Evolutionary conservation across 1,284 basidiomycete species (phyloP).

Genomic region (Polyporus tsugae): DNA sequence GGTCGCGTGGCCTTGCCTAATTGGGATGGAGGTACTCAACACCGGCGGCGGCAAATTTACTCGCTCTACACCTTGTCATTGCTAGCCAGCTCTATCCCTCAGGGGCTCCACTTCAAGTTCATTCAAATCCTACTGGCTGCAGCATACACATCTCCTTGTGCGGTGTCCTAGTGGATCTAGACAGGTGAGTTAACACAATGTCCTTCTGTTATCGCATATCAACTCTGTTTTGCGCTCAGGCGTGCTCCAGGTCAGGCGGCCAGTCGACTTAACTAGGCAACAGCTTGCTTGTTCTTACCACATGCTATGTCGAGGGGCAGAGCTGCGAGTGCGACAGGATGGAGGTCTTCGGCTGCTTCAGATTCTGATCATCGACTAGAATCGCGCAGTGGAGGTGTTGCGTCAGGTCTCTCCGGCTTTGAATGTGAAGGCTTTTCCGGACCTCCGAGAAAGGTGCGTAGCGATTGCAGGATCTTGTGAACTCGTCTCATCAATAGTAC

Average conservation of each 20-base stretch:
- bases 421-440: background rate
- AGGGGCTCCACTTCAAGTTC: no score
- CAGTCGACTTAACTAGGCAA: constrained; percentile 41
- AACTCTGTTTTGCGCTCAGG: no score
- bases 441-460: background rate
- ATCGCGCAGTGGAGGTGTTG: constrained; percentile 47
- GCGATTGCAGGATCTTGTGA: background rate
- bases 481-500: background rate
- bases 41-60: no score
- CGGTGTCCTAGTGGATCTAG: no score
- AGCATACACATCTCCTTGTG: no score
- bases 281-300: constrained; percentile 64
- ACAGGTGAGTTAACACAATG: no score
- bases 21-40: no score
- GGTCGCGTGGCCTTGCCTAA: no score
- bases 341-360: constrained; percentile 56
- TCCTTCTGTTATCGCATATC: no score
- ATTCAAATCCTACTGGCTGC: no score
- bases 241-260: constrained; percentile 45
- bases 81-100: no score
- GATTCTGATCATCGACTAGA: constrained; percentile 48
- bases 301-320: constrained; percentile 78
- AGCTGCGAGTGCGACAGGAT: constrained; percentile 66
- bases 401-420: constrained; percentile 10
- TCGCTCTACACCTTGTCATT: no score